These are phyloP conservation scores for Fusarium sp. DNA, from an alignment of 2,329 filamentous ascomycete species.

Conservation along the genomic window DNA sequence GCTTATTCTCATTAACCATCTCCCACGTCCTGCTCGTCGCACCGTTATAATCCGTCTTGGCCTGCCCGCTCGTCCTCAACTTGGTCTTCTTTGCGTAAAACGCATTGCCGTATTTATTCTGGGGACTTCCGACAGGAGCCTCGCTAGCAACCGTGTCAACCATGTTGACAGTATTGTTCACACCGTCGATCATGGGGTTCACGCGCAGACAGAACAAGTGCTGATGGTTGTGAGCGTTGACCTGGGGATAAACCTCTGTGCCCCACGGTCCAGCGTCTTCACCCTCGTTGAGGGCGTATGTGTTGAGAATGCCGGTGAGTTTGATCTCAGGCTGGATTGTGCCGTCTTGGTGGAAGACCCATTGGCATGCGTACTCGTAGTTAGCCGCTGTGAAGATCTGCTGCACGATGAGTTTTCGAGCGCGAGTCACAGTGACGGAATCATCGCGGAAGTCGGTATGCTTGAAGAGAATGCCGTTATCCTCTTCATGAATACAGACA, in stretches of 20 bases:
- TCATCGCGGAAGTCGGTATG: constrained; percentile 94
- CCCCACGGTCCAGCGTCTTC: constrained; percentile 90
- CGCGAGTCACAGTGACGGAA: constrained; percentile 84
- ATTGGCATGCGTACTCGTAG: constrained; percentile 83
- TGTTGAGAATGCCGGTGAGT: constrained; percentile 92
- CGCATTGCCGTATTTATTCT: constrained; percentile 90
- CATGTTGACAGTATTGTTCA: constrained; percentile 84
- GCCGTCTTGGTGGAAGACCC: constrained; percentile 87
- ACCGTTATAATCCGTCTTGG: constrained; percentile 82
- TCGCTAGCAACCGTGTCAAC: constrained; percentile 76
- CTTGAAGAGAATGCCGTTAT: constrained; percentile 91
- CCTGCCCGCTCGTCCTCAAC: constrained; percentile 72
- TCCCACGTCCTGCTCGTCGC: constrained; percentile 86
- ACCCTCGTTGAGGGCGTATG: constrained; percentile 79
- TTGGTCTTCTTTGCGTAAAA: constrained; percentile 88
- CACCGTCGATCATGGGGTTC: constrained; percentile 86
- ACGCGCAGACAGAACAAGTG: constrained; percentile 92
- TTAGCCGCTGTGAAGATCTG: constrained; percentile 96
- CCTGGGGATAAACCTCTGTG: constrained; percentile 81
- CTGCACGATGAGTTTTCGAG: constrained; percentile 84
- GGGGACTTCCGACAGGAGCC: constrained; percentile 77
- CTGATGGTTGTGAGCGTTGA: constrained; percentile 96
- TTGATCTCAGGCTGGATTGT: constrained; percentile 92
- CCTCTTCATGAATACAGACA: constrained; percentile 95
- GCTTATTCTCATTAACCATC: constrained; percentile 81